Evolutionary conservation across 257 asterid species (phyloP), one percentile per base, ranked within the genome.

Genomic region (Solanum sejunctum): DNA sequence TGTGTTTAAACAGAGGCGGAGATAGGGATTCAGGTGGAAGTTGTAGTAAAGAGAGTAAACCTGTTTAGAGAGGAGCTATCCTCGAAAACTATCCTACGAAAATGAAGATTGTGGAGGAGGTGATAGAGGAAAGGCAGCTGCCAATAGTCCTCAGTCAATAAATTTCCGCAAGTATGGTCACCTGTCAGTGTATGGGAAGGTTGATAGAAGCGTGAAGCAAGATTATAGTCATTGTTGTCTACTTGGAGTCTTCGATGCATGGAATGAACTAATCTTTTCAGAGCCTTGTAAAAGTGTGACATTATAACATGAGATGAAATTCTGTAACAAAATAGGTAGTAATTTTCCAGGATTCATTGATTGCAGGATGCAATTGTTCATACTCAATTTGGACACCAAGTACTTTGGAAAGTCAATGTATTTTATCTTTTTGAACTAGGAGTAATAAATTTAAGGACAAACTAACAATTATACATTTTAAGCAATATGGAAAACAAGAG

Each of bases 161-260:
- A 97, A 94, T 88, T 95, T 88, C 84, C 93, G 98, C 8, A 97
- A 97, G 86, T 97, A 97, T 84, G 97, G 97, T 13, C 99, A 97
- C 86, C 99, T 98, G 43, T 97, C 98, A 1, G 88, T 94, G 80
- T 95, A 90, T 51, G 98, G 98, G 17, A 97, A 90, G 88, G 91
- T 90, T 60, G 92, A 88, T 21, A 90, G n/a, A 88, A 95, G 88
- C 88, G 94, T 91, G 83, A 89, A 90, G 69, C 98, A 97, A 91
- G 99, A 95, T 86, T 95, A 98, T 86, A 95, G 98, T 89, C 99
- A 97, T 60, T 95, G 98, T 98, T 97, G 98, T 84, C 98, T 97
- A 71, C 98, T 98, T 0, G 98, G 99, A 1, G 98, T 94, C 66
- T 98, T 98, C 11, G 98, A 95, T 86, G 91, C 95, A 9, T 97